Evolutionary conservation across 139 green algal genomes (phyloP).

Genomic region (Chloropicon primus): DNA sequence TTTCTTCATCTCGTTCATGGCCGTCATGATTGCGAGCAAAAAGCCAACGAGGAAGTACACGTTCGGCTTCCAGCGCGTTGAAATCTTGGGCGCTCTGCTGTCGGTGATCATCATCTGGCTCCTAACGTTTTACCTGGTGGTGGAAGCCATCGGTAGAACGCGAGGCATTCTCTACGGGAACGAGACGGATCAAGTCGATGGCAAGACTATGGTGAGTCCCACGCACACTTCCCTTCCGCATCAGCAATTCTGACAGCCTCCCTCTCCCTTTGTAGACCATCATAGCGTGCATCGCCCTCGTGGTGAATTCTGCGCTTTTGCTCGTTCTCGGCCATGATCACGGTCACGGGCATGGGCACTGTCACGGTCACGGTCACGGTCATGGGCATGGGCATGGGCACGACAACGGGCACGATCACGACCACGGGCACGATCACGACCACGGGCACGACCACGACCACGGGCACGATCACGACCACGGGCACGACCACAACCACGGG

Average conservation of each 20-base stretch:
- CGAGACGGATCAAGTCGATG: not conserved
- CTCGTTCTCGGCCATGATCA: constrained; percentile 35
- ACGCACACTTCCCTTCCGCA: not conserved
- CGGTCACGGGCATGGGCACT: not conserved
- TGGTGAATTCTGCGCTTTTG: constrained; percentile 61
- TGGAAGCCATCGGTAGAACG: constrained; percentile 49
- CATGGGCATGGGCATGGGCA: constrained; percentile 15
- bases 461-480: constrained; percentile 19
- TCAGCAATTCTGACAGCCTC: not conserved
- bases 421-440: constrained; percentile 16
- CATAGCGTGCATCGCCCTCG: constrained; percentile 54
- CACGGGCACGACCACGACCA: constrained; percentile 29
- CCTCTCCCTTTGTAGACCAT: constrained; percentile 17
- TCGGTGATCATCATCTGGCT: constrained; percentile 76
- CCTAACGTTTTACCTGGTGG: constrained; percentile 75
- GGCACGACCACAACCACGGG: constrained; percentile 1
- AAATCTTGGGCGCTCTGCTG: constrained; percentile 78
- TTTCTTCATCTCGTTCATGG: too few relatives aligned
- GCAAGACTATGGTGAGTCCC: not conserved
- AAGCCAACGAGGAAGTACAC: too few relatives aligned
- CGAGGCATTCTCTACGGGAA: constrained; percentile 15
- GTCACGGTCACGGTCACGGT: too few relatives aligned
- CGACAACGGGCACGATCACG: not conserved
- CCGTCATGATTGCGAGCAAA: too few relatives aligned
- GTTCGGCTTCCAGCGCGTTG: constrained; percentile 81